Conservation (phyloP, 2,329 filamentous ascomycete genomes). For the Chaetomium sp. region DNA sequence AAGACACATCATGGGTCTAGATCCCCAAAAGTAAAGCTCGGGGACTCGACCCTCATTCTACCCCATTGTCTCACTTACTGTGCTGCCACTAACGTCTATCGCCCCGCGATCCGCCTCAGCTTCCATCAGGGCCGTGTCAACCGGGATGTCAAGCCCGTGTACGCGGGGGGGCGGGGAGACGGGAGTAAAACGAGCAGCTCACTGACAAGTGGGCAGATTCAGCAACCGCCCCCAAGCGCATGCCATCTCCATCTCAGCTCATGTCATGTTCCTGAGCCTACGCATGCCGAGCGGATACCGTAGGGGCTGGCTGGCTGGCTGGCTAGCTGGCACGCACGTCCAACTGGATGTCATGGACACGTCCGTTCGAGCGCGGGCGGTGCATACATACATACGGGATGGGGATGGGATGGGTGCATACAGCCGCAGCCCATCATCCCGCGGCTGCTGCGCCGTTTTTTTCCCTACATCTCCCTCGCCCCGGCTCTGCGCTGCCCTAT, state of each 20-base stretch:
- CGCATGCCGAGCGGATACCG: neutral
- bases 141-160: neutral
- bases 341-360: neutral
- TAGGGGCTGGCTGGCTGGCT: no score
- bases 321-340: no score
- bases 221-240: neutral
- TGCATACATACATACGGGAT: neutral
- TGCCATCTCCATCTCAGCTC: neutral
- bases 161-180: neutral
- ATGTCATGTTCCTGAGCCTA: neutral
- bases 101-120: conserved; percentile 3
- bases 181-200: neutral
- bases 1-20: neutral
- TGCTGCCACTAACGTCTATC: neutral
- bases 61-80: neutral
- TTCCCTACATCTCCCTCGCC: neutral
- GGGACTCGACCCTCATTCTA: neutral
- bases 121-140: conserved; percentile 8
- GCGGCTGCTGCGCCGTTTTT: neutral
- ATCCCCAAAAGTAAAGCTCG: neutral
- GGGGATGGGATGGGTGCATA: neutral
- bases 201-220: neutral
- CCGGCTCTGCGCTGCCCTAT: neutral
- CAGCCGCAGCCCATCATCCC: neutral
- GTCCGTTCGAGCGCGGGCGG: neutral